Percentiles rank a stretch among this genome's conserved stretches.
These are phyloP conservation scores for Pseudogymnoascus sp. DNA, from an alignment of 2,329 filamentous ascomycete species.

Conservation along the genomic window DNA sequence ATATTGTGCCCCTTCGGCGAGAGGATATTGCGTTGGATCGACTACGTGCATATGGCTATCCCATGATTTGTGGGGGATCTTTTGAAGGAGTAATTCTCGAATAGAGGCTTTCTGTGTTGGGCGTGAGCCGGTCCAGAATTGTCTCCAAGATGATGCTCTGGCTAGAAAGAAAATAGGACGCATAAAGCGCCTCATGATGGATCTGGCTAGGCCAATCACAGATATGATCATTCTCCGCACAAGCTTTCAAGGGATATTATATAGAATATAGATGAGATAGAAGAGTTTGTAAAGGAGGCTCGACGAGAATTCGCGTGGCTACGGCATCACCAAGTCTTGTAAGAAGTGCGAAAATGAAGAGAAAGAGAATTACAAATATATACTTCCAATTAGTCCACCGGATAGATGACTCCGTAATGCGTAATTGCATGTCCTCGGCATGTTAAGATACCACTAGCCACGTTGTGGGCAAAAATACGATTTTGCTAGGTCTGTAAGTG, in stretches of 20 bases:
- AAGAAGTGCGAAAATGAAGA: not conserved
- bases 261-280: not conserved
- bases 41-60: constrained; percentile 60
- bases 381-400: not conserved
- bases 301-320: not conserved
- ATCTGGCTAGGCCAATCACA: not conserved
- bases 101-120: not conserved
- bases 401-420: not conserved
- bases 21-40: constrained; percentile 44
- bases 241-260: not conserved
- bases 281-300: not conserved
- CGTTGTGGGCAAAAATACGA: not conserved
- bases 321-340: not conserved
- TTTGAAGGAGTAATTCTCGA: not conserved
- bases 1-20: constrained; percentile 45
- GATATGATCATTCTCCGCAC: not conserved
- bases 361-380: not conserved
- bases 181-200: constrained; percentile 6
- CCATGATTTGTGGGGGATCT: constrained; percentile 21
- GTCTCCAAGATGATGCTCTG: constrained; percentile 3
- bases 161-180: constrained; percentile 4
- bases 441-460: not conserved
- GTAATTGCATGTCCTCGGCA: not conserved
- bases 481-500: not conserved
- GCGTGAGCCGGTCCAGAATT: not conserved